Percentiles rank a stretch among this genome's conserved stretches.
Conservation (phyloP, 768 basidiomycete species). For the Tylopilus subfusipes region DNA sequence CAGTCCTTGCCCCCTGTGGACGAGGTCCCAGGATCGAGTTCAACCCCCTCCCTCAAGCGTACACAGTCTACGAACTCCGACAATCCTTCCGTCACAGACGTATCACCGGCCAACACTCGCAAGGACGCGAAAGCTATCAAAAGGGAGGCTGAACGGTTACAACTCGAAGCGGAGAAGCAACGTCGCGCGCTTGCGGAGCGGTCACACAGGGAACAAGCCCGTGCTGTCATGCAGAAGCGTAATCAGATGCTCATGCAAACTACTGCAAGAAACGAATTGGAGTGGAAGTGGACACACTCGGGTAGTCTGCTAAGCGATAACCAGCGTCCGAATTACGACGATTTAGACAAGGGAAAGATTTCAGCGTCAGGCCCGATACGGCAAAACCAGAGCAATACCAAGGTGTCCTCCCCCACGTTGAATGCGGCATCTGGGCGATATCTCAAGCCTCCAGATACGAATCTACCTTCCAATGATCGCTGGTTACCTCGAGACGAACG, state of each 20-base stretch:
- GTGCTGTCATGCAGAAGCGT: constrained; percentile 90
- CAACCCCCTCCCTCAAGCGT: constrained; percentile 70
- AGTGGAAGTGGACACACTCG: constrained; percentile 51
- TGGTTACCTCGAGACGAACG: constrained; percentile 54
- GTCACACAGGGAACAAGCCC: constrained; percentile 80
- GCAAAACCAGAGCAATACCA: constrained; percentile 46
- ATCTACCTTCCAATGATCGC: constrained; percentile 40
- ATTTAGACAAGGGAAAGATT: constrained; percentile 44
- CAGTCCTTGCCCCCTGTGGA: constrained; percentile 66
- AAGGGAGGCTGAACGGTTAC: constrained; percentile 76
- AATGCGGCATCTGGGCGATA: constrained; percentile 64
- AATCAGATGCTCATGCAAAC: constrained; percentile 66
- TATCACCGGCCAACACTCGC: constrained; percentile 36
- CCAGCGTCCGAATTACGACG: constrained; percentile 28
- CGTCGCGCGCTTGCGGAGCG: constrained; percentile 72
- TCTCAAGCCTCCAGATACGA: constrained; percentile 35
- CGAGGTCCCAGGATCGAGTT: constrained; percentile 55
- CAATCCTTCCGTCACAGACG: constrained; percentile 58
- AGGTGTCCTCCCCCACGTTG: constrained; percentile 45
- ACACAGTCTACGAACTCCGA: constrained; percentile 76
- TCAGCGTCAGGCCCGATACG: constrained; percentile 63
- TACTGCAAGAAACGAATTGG: constrained; percentile 49
- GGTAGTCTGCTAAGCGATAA: constrained; percentile 43
- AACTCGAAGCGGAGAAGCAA: constrained; percentile 80
- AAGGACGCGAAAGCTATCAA: constrained; percentile 71